Percentiles rank a stretch among this genome's conserved stretches.
These are phyloP conservation scores for Rheum nobile DNA, from an alignment of 148 eudicot species.

Conservation along the genomic window DNA sequence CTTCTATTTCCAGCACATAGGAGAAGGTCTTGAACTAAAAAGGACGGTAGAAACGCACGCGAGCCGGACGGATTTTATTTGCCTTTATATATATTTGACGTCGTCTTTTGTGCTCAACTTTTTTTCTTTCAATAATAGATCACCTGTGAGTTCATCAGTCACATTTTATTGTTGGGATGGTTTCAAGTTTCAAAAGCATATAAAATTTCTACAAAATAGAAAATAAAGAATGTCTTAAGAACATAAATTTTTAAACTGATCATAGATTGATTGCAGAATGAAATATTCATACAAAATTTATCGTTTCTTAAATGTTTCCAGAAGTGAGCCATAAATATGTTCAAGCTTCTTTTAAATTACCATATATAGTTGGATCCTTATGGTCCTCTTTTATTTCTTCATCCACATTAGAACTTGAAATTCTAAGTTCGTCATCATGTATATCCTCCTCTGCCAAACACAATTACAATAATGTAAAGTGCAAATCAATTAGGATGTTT, in stretches of 20 bases:
- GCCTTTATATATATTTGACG: too few relatives aligned
- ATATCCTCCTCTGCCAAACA: conserved; percentile 9
- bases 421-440: not conserved
- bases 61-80: too few relatives aligned
- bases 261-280: not conserved
- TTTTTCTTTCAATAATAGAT: too few relatives aligned
- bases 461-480: not conserved
- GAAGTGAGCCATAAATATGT: conserved; percentile 15
- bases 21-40: too few relatives aligned
- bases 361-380: conserved; percentile 44
- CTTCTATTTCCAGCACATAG: too few relatives aligned
- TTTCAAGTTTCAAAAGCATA: not conserved
- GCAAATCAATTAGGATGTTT: not conserved
- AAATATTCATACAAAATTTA: conserved; percentile 1
- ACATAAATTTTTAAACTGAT: not conserved
- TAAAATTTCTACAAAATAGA: not conserved
- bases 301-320: conserved; percentile 26
- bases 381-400: conserved; percentile 23
- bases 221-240: not conserved
- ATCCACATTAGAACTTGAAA: conserved; percentile 14
- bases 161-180: not conserved
- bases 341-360: conserved; percentile 38
- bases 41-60: too few relatives aligned
- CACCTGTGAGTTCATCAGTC: not conserved
- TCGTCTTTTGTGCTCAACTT: too few relatives aligned